Evolutionary conservation across 306 rosid genomes (phyloP).

Genomic region (Castanea mollissima): DNA sequence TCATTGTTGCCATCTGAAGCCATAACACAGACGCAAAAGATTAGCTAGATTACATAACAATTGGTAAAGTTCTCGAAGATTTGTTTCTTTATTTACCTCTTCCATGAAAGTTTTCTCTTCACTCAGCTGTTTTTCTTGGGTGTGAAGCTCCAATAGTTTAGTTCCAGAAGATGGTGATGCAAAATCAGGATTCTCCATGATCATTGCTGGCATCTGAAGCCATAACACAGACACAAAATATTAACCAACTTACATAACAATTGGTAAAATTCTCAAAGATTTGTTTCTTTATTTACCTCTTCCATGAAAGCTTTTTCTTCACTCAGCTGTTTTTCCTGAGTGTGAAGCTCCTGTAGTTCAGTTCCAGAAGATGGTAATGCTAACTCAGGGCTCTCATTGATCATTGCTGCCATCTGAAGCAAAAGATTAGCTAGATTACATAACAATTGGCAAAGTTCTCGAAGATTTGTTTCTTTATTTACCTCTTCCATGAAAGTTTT

Average conservation of each 20-base stretch:
- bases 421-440: neutral
- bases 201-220: neutral
- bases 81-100: no score
- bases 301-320: conserved; percentile 4
- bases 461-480: neutral
- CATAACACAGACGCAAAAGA: no score
- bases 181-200: no score
- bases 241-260: neutral
- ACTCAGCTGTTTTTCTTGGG: no score
- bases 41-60: no score
- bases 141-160: no score
- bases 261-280: neutral
- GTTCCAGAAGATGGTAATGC: no score
- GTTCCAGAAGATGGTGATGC: neutral
- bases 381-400: no score
- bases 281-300: conserved; percentile 4
- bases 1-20: neutral
- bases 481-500: conserved; percentile 13
- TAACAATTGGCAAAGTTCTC: neutral
- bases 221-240: neutral
- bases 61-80: no score
- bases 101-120: no score
- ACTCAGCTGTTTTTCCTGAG: conserved; percentile 14
- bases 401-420: no score
- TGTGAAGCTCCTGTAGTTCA: no score